Evolutionary conservation across 352 stramenopile genomes (phyloP).

Genomic region (Pythium brassicae): DNA sequence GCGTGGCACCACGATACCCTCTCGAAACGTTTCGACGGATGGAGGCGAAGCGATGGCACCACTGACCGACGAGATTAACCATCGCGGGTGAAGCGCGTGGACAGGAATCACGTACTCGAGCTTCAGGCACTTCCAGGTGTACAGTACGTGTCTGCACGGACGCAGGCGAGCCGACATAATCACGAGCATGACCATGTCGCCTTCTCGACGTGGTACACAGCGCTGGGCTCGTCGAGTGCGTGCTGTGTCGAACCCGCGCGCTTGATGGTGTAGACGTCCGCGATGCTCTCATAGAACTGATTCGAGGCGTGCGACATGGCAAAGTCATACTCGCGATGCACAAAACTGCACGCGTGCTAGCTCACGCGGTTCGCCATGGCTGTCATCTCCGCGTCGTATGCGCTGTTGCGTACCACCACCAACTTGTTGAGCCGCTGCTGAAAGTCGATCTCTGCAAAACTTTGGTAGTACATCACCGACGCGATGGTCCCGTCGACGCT

Average conservation of each 20-base stretch:
- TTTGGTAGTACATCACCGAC: conserved; percentile 19
- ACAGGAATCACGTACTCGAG: conserved; percentile 14
- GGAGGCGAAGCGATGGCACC: neutral
- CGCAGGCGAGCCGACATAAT: conserved; percentile 13
- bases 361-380: conserved; percentile 15
- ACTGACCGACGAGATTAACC: conserved; percentile 5
- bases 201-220: conserved; percentile 15
- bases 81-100: conserved; percentile 10
- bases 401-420: conserved; percentile 3
- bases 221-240: conserved; percentile 11
- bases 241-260: neutral
- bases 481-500: conserved; percentile 18
- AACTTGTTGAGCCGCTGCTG: conserved; percentile 11
- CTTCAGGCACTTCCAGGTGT: conserved; percentile 8
- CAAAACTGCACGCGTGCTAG: conserved; percentile 18
- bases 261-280: conserved; percentile 10
- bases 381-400: conserved; percentile 16
- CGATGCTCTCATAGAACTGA: conserved; percentile 10
- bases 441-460: conserved; percentile 14
- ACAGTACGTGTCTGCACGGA: conserved; percentile 15
- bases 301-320: conserved; percentile 9
- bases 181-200: conserved; percentile 17
- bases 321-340: conserved; percentile 14
- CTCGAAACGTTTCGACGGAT: neutral
- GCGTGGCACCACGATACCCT: too few relatives aligned